Evolutionary conservation across 495 filamentous ascomycete genomes (phyloP), one percentile per base, ranked within the genome.

Genomic region (Wilcoxina mikolae): DNA sequence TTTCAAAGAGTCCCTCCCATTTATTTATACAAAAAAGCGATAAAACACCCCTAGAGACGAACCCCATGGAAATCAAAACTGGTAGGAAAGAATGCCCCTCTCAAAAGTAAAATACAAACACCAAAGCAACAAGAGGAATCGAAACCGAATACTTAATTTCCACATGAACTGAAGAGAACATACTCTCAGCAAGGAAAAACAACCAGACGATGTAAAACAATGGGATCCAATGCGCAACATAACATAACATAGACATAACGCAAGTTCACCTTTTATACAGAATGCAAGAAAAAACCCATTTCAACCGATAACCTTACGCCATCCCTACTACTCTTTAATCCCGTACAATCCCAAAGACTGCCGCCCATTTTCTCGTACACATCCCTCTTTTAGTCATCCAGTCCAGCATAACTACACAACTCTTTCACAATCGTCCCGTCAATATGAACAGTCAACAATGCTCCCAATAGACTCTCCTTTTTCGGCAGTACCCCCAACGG

Each of bases 391-490:
- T 43, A 64, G 53, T 56, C 49, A 41, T 78, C 80, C 56, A 87
- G 71, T 47, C 73, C 75, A 25, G 81, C 80, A 68, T 85, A 88
- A 41, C 76, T 75, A 63, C 84, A 78, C 56, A 91, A 68, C 58
- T 90, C 79, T 54, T 80, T 80, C 59, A 90, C 71, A 60, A 89
- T 75, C 25, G 65, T 74, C 53, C 66, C 71, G 65, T 76, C 75
- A 68, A 73, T 74, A 68, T 76, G 74, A 57, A 73, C 71, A 64
- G 82, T 81, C 59, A 79, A 70, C 46, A 89, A 65, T 26, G 82
- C 83, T 2, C 73, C 76, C 17, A 89, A 74, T 49, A 93, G 70
- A 62, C 72, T 82, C 53, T 88, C 83, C 59, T 78, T 81, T 46
- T 76, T 74, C 3, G 84, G 85, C 12, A 89, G 62, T 1, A 82